Conservation (phyloP, 148 eudicot genomes). For the Simmondsia chinensis region DNA sequence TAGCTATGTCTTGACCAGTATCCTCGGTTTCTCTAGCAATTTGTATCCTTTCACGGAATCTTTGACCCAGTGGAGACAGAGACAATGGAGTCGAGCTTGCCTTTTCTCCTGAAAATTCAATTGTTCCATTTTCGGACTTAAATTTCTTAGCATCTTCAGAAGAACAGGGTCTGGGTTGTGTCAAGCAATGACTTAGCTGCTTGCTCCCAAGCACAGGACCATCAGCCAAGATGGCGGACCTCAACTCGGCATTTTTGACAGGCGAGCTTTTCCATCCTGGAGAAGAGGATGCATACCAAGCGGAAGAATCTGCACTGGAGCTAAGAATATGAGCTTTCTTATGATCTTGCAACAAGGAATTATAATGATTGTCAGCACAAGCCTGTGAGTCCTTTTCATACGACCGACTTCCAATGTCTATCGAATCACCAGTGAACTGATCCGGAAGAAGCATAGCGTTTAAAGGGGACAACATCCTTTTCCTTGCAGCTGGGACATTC, state of each 20-base stretch:
- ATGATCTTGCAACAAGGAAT: constrained; percentile 32
- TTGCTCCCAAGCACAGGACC: constrained; percentile 56
- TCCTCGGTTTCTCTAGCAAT: constrained; percentile 13
- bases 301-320: constrained; percentile 20
- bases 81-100: constrained; percentile 54
- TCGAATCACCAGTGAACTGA: constrained; percentile 36
- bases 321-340: constrained; percentile 55
- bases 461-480: constrained; percentile 62
- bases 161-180: too few relatives aligned
- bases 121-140: too few relatives aligned
- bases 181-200: constrained; percentile 9
- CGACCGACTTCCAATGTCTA: constrained; percentile 31
- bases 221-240: constrained; percentile 33
- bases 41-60: constrained; percentile 25
- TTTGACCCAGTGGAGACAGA: constrained; percentile 79
- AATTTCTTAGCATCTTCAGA: too few relatives aligned
- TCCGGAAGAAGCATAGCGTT: constrained; percentile 26
- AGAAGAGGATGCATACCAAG: constrained; percentile 21
- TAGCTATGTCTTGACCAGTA: constrained; percentile 21
- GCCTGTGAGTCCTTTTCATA: constrained; percentile 16
- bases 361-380: constrained; percentile 13
- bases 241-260: constrained; percentile 13
- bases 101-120: constrained; percentile 19
- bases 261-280: constrained; percentile 15
- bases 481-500: constrained; percentile 37